Conservation (phyloP, 192 early-diverging fungal species). For the Rhizoclosmatium globosum region DNA sequence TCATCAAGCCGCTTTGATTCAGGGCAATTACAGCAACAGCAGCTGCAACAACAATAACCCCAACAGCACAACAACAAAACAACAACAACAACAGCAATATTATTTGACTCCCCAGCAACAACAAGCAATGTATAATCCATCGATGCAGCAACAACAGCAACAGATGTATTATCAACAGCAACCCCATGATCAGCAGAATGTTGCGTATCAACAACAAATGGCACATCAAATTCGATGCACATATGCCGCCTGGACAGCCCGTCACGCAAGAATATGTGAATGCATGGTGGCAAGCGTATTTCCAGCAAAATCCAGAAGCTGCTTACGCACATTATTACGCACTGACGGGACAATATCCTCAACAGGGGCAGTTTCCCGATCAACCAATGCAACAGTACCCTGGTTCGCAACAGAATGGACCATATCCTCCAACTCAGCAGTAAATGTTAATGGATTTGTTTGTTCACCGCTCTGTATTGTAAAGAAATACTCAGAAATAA, state of each 20-base stretch:
- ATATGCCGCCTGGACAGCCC: not conserved
- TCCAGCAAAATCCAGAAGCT: constrained; percentile 1
- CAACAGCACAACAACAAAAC: constrained; percentile 4
- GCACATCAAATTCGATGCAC: no score
- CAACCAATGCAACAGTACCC: not conserved
- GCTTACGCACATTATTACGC: constrained; percentile 1
- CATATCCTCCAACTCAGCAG: not conserved
- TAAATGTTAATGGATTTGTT: not conserved
- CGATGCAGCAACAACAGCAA: constrained; percentile 1
- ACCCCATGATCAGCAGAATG: not conserved
- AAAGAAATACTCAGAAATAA: no score
- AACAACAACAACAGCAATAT: not conserved
- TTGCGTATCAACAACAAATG: no score
- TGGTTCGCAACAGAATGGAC: not conserved
- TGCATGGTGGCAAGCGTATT: constrained; percentile 6
- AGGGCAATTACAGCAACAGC: not conserved
- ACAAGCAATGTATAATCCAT: not conserved
- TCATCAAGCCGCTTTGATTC: no score
- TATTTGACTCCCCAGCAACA: not conserved
- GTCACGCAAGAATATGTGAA: constrained; percentile 9
- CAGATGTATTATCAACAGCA: not conserved
- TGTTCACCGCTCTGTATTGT: no score
- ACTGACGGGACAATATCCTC: not conserved
- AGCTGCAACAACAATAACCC: not conserved
- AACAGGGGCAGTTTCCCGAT: not conserved